These are phyloP conservation scores for Aspergillus baeticus DNA, from an alignment of 495 filamentous ascomycete genomes.

Conservation along the genomic window DNA sequence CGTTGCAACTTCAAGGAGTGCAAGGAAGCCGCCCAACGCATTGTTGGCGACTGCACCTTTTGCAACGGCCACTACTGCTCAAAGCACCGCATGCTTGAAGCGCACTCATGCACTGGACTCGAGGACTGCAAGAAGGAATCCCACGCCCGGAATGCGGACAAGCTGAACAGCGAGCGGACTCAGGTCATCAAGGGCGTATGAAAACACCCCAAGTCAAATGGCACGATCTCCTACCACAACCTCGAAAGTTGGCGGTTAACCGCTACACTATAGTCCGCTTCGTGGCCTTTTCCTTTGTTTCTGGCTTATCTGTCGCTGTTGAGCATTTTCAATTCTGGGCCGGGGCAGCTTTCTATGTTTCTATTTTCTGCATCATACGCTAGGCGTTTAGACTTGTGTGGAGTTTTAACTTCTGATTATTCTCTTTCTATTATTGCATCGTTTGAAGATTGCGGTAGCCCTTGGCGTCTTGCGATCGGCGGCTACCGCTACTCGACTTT, in stretches of 20 bases:
- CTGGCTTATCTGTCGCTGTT: conserved; percentile 6
- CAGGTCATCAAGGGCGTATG: conserved; percentile 64
- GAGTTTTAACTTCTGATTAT: conserved; percentile 13
- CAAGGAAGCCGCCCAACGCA: conserved; percentile 78
- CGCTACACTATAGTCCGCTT: not conserved
- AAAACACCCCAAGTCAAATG: conserved; percentile 8
- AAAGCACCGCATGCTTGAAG: conserved; percentile 88
- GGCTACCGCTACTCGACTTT: conserved; percentile 9
- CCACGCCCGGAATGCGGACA: conserved; percentile 86
- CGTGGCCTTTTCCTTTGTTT: conserved; percentile 1
- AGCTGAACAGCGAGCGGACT: conserved; percentile 87
- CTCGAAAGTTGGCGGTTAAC: not conserved
- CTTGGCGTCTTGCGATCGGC: conserved; percentile 6
- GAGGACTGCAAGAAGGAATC: conserved; percentile 97
- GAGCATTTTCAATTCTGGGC: conserved; percentile 20
- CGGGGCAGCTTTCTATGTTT: conserved; percentile 12
- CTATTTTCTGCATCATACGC: conserved; percentile 17
- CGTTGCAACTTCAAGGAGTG: conserved; percentile 88
- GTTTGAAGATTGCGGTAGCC: not conserved
- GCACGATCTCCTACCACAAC: conserved; percentile 11
- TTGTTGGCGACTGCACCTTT: conserved; percentile 95
- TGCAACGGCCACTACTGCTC: conserved; percentile 92
- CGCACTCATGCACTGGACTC: conserved; percentile 88
- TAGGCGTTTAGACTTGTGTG: conserved; percentile 21
- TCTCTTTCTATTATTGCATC: conserved; percentile 5